Conservation (phyloP, 75 land plant species). For the Cupressus sempervirens region DNA sequence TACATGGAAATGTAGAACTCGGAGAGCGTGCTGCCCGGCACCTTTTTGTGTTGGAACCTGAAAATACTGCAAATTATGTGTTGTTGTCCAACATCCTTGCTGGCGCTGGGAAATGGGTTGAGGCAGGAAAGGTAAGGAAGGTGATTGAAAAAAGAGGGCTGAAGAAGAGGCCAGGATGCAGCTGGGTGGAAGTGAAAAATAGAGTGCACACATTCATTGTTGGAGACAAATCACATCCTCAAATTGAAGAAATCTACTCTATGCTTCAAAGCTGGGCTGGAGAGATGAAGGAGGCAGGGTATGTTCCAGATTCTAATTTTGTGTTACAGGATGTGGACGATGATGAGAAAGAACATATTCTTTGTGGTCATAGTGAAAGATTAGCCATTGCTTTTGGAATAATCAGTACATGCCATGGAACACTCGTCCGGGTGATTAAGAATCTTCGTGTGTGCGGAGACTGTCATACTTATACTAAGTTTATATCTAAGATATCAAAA, state of each 20-base stretch:
- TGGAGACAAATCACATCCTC: slow-evolving; percentile 46
- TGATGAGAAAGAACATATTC: slow-evolving; percentile 45
- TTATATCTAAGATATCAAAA: slow-evolving; percentile 49
- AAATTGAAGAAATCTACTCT: slow-evolving; percentile 30
- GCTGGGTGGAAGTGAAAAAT: slow-evolving; percentile 66
- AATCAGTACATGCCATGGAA: slow-evolving; percentile 55
- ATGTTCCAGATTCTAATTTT: slow-evolving; percentile 44
- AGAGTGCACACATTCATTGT: slow-evolving; percentile 46
- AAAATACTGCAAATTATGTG: slow-evolving; percentile 63
- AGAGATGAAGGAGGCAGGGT: slow-evolving; percentile 60
- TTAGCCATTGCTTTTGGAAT: slow-evolving; percentile 85
- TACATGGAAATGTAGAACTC: slow-evolving; percentile 41
- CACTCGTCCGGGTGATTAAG: slow-evolving; percentile 57
- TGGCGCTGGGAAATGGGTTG: slow-evolving; percentile 55
- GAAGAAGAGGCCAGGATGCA: slow-evolving; percentile 53
- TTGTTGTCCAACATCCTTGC: slow-evolving; percentile 64
- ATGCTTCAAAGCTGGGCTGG: slow-evolving; percentile 38
- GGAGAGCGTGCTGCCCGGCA: slow-evolving; percentile 46
- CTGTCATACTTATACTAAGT: slow-evolving; percentile 62
- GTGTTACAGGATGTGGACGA: slow-evolving; percentile 53
- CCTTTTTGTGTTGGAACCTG: slow-evolving; percentile 43
- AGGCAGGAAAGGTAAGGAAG: slow-evolving; percentile 38
- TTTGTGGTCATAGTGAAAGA: slow-evolving; percentile 66
- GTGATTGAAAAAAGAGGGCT: slow-evolving; percentile 57
- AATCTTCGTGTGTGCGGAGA: slow-evolving; percentile 74